Evolutionary conservation across 768 basidiomycete genomes (phyloP).

Genomic region (Ephemerocybe angulata): DNA sequence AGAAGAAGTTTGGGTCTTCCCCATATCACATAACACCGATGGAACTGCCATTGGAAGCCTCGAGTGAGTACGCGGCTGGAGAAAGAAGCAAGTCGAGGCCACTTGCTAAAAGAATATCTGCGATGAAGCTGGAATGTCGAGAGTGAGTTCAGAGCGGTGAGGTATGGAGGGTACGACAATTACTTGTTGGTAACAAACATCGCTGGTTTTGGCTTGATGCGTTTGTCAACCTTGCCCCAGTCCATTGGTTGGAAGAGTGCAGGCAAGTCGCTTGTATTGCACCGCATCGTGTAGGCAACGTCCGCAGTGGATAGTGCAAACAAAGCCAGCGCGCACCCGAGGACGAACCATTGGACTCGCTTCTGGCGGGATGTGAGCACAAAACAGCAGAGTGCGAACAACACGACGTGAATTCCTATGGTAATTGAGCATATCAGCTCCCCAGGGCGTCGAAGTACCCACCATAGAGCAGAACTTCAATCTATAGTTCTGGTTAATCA

Average conservation of each 20-base stretch:
- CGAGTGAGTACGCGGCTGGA: neutral
- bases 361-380: conserved; percentile 13
- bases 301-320: conserved; percentile 12
- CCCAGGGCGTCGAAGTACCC: neutral
- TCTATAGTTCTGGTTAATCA: neutral
- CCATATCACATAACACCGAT: conserved; percentile 14
- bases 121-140: neutral
- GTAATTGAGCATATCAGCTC: neutral
- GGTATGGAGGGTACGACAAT: neutral
- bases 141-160: neutral
- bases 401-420: conserved; percentile 27
- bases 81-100: neutral
- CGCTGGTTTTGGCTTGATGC: conserved; percentile 6
- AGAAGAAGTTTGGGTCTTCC: conserved; percentile 8
- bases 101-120: conserved; percentile 10
- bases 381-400: conserved; percentile 25
- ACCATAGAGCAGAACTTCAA: conserved; percentile 5
- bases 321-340: conserved; percentile 9
- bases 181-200: conserved; percentile 13
- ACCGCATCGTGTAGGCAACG: conserved; percentile 1
- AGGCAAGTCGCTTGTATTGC: neutral
- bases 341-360: conserved; percentile 7
- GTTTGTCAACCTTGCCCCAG: neutral
- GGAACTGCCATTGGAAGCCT: conserved; percentile 3
- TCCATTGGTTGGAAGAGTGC: neutral